A percentile compares a stretch with the other conserved stretches of the same genome.
These are phyloP conservation scores for Aspergillus viridinutans DNA, from an alignment of 2,329 filamentous ascomycete species.

Conservation along the genomic window DNA sequence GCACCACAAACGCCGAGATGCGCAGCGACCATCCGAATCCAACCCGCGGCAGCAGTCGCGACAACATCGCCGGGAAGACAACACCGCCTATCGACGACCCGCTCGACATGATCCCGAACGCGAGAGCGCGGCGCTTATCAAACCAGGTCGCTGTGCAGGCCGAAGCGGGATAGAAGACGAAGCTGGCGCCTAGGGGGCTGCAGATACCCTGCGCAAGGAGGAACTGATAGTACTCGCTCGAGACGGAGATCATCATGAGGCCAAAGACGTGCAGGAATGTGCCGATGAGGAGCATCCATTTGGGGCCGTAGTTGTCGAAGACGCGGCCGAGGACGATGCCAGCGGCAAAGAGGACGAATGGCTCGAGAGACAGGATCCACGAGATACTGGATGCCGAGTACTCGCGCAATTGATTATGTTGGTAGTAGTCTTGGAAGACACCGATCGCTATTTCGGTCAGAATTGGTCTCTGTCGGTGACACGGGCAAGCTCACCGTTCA, in stretches of 20 bases:
- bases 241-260: slow-evolving; percentile 54
- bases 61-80: slow-evolving; percentile 58
- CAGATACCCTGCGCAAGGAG: slow-evolving; percentile 52
- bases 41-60: slow-evolving; percentile 48
- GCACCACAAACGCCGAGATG: slow-evolving; percentile 55
- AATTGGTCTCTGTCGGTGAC: background rate
- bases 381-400: slow-evolving; percentile 52
- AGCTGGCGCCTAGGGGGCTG: slow-evolving; percentile 46
- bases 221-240: slow-evolving; percentile 52
- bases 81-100: slow-evolving; percentile 55
- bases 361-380: slow-evolving; percentile 56
- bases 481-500: slow-evolving; percentile 32
- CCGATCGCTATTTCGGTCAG: slow-evolving; percentile 38
- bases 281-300: slow-evolving; percentile 48
- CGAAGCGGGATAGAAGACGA: slow-evolving; percentile 45
- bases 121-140: slow-evolving; percentile 47
- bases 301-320: slow-evolving; percentile 61
- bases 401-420: slow-evolving; percentile 42
- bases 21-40: slow-evolving; percentile 57
- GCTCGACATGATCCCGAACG: slow-evolving; percentile 51
- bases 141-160: slow-evolving; percentile 50
- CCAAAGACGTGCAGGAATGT: slow-evolving; percentile 54
- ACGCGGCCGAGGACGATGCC: slow-evolving; percentile 58
- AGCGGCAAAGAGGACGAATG: slow-evolving; percentile 52
- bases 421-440: slow-evolving; percentile 57